Conservation (phyloP, 352 stramenopile genomes). For the Phytopythium litorale region DNA sequence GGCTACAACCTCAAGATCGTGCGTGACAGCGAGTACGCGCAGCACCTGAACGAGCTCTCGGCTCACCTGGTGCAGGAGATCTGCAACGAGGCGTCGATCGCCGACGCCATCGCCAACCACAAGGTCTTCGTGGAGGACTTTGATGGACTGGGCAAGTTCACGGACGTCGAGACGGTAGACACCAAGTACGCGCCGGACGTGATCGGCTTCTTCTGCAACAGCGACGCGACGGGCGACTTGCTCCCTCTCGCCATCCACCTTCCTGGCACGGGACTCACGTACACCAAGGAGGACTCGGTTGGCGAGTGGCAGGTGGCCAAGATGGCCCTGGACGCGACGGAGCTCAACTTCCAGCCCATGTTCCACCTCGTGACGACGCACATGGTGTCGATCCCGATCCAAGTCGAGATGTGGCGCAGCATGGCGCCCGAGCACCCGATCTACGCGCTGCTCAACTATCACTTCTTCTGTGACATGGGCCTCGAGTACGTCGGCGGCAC, state of each 20-base stretch:
- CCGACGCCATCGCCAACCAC: slow-evolving; percentile 11
- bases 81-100: slow-evolving; percentile 13
- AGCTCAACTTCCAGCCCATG: slow-evolving; percentile 26
- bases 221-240: slow-evolving; percentile 9
- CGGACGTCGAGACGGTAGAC: slow-evolving; percentile 11
- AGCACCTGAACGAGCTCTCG: slow-evolving; percentile 14
- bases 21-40: slow-evolving; percentile 9
- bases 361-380: slow-evolving; percentile 26
- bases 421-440: slow-evolving; percentile 31
- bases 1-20: slow-evolving; percentile 26
- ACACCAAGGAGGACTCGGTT: no score
- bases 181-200: slow-evolving; percentile 26
- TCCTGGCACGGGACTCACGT: no score
- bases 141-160: slow-evolving; percentile 12
- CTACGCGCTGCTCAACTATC: slow-evolving; percentile 32
- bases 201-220: slow-evolving; percentile 33
- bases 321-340: slow-evolving; percentile 32
- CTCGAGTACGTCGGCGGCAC: slow-evolving; percentile 19
- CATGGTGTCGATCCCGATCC: slow-evolving; percentile 28
- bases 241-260: slow-evolving; percentile 21
- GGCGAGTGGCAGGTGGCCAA: slow-evolving; percentile 10
- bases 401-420: slow-evolving; percentile 37
- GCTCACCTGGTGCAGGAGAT: slow-evolving; percentile 11
- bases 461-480: slow-evolving; percentile 29
- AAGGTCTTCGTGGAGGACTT: slow-evolving; percentile 26